A percentile compares a stretch with the other conserved stretches of the same genome.
phyloP scores from a whole-genome alignment of 148 eudicot species.

The Rhododendron williamsianum region DNA sequence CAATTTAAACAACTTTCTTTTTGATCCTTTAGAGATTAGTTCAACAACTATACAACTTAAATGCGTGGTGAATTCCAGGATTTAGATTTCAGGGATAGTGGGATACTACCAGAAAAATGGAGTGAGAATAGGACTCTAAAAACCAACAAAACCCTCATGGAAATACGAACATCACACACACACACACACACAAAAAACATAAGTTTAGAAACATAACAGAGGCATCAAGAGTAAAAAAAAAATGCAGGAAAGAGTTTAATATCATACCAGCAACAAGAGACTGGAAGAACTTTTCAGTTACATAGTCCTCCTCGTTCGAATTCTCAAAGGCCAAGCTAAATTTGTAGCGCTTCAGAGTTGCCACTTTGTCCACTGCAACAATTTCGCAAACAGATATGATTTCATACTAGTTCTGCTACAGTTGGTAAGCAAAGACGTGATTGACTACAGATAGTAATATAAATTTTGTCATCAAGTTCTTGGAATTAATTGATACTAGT shows the following conservation, averaged over 20 bases:
- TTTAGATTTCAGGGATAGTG: background rate
- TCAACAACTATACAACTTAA: background rate
- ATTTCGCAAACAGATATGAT: background rate
- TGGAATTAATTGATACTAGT: background rate
- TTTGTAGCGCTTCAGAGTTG: conserved; percentile 71
- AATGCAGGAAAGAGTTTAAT: background rate
- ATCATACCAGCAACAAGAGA: conserved; percentile 92
- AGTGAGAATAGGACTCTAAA: background rate
- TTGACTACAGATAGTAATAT: background rate
- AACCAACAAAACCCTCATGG: background rate
- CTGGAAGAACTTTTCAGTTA: conserved; percentile 93
- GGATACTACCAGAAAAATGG: background rate
- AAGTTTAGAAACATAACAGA: background rate
- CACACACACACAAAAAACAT: no score
- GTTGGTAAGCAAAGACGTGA: background rate
- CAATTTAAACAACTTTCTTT: background rate
- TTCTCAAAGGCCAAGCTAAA: conserved; percentile 98
- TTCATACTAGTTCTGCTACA: background rate
- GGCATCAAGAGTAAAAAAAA: background rate
- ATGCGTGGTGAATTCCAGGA: background rate
- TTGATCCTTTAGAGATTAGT: background rate
- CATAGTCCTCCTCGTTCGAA: conserved; percentile 96
- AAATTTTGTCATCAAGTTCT: background rate
- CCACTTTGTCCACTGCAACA: conserved; percentile 83
- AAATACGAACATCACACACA: background rate